Conservation (phyloP, 768 basidiomycete genomes). For the Russula compacta region DNA sequence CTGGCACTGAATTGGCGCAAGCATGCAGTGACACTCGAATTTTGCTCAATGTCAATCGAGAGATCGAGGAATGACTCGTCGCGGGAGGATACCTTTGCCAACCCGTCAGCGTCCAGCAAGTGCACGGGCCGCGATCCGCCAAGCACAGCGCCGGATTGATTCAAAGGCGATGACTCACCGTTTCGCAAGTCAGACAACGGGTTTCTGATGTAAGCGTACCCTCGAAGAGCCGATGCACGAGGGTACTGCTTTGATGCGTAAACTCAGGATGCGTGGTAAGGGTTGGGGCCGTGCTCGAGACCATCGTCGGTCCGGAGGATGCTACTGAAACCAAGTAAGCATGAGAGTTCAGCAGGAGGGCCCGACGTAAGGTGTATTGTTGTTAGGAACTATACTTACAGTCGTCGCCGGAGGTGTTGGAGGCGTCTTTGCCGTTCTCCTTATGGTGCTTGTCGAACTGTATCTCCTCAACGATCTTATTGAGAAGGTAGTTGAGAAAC, state of each 20-base stretch:
- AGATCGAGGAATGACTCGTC: constrained; percentile 96
- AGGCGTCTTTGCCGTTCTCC: background rate
- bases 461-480: constrained; percentile 88
- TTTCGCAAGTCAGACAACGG: constrained; percentile 95
- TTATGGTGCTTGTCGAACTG: constrained; percentile 51
- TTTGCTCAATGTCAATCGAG: constrained; percentile 99
- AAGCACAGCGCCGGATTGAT: background rate
- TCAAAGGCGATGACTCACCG: constrained; percentile 36
- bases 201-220: constrained; percentile 95
- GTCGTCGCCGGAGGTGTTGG: constrained; percentile 43
- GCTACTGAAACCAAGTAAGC: constrained; percentile 37
- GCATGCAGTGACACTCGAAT: constrained; percentile 93
- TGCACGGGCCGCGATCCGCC: constrained; percentile 22
- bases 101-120: constrained; percentile 6
- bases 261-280: constrained; percentile 39
- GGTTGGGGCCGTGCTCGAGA: constrained; percentile 31
- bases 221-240: constrained; percentile 90
- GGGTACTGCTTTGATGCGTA: constrained; percentile 40
- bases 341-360: constrained; percentile 1
- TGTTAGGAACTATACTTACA: constrained; percentile 39
- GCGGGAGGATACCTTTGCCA: constrained; percentile 41
- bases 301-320: constrained; percentile 48
- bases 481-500: constrained; percentile 90
- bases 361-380: background rate
- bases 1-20: constrained; percentile 93